Evolutionary conservation across 305 asterid species (phyloP).

Genomic region (Withania somnifera): DNA sequence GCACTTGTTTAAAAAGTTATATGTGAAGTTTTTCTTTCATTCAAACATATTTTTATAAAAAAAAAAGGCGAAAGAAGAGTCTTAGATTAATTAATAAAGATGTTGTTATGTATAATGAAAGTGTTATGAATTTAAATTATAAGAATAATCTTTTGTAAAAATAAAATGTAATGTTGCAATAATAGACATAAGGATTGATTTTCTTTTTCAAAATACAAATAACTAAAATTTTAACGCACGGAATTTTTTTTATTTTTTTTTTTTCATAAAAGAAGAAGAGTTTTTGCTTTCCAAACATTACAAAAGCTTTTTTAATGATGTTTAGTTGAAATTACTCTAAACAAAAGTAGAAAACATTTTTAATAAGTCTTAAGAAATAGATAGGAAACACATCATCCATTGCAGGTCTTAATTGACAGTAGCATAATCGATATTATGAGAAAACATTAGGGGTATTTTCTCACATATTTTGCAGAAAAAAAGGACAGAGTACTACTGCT

Average conservation of each 20-base stretch:
- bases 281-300: background rate
- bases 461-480: background rate
- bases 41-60: too few relatives aligned
- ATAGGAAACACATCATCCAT: background rate
- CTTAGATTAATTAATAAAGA: too few relatives aligned
- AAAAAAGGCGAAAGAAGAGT: too few relatives aligned
- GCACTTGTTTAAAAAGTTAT: background rate
- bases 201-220: too few relatives aligned
- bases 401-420: background rate
- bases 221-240: too few relatives aligned
- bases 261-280: too few relatives aligned
- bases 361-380: background rate
- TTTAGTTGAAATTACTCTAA: background rate
- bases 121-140: too few relatives aligned
- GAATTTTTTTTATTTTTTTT: too few relatives aligned
- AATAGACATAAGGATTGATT: too few relatives aligned
- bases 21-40: background rate
- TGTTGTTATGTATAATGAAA: too few relatives aligned
- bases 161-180: too few relatives aligned
- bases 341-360: background rate
- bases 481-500: background rate
- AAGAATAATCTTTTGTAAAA: too few relatives aligned
- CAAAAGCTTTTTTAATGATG: background rate
- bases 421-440: background rate
- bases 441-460: background rate